phyloP scores from a whole-genome alignment of 345 rosid genomes.

The Moricandia arvensis region DNA sequence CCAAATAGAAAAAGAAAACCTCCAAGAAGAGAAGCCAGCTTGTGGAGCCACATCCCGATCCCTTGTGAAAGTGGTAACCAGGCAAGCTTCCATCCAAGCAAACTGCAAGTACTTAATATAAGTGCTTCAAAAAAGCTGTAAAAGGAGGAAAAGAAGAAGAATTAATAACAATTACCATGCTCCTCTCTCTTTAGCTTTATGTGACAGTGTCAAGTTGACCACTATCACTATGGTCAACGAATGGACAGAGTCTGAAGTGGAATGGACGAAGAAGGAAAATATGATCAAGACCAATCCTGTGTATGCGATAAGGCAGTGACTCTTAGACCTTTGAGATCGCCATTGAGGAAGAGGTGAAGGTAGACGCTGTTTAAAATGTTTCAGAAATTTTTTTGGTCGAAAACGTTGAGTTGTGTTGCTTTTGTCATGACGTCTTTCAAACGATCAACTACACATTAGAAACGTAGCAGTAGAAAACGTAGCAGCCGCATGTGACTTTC shows the following conservation, averaged over 20 bases:
- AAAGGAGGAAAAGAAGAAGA: not conserved
- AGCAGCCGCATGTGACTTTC: too few species aligned
- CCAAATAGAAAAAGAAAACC: not conserved
- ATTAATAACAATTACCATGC: conserved; percentile 49
- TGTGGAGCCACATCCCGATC: conserved; percentile 64
- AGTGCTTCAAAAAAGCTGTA: not conserved
- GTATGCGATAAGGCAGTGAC: conserved; percentile 29
- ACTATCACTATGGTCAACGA: conserved; percentile 38
- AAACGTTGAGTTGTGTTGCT: too few species aligned
- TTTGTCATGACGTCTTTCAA: too few species aligned
- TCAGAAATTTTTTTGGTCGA: not conserved
- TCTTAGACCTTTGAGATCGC: not conserved
- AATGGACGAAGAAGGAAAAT: conserved; percentile 41
- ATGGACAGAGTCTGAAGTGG: conserved; percentile 19
- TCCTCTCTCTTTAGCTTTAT: conserved; percentile 30
- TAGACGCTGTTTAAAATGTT: not conserved
- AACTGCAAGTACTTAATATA: conserved; percentile 36
- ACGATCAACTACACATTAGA: too few species aligned
- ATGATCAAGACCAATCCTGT: conserved; percentile 36
- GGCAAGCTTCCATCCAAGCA: conserved; percentile 86
- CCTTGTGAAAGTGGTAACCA: conserved; percentile 62
- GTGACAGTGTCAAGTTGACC: conserved; percentile 62
- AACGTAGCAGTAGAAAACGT: too few species aligned
- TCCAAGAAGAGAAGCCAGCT: conserved; percentile 50
- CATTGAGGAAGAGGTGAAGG: not conserved